Percentiles rank a stretch among this genome's conserved stretches.
phyloP scores from a whole-genome alignment of 768 basidiomycete species.

The Coprinopsis strossmayeri region DNA sequence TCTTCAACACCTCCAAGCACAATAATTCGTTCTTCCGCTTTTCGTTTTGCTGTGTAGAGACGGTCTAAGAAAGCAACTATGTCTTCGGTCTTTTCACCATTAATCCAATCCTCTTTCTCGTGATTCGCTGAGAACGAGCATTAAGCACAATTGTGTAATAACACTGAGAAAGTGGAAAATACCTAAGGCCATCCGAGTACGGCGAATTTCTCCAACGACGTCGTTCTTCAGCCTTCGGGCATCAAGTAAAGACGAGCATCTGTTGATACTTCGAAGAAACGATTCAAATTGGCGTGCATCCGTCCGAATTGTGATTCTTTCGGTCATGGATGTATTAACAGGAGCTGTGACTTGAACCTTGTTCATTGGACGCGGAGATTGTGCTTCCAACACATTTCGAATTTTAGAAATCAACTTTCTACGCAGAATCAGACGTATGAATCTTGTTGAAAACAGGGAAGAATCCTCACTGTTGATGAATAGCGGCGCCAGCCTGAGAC shows the following conservation, averaged over 20 bases:
- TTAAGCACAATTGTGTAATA: not conserved
- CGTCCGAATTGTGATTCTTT: slow-evolving; percentile 78
- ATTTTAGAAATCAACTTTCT: slow-evolving; percentile 87
- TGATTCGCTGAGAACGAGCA: slow-evolving; percentile 61
- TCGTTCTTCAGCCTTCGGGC: slow-evolving; percentile 90
- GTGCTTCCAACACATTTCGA: slow-evolving; percentile 76
- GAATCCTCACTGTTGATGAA: slow-evolving; percentile 39
- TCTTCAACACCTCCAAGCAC: slow-evolving; percentile 55
- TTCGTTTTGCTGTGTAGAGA: slow-evolving; percentile 82
- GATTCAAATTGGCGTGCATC: slow-evolving; percentile 82
- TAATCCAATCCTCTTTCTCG: slow-evolving; percentile 85
- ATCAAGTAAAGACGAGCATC: slow-evolving; percentile 78
- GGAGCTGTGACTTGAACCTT: slow-evolving; percentile 28
- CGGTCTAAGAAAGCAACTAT: slow-evolving; percentile 84
- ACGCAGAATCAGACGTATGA: not conserved
- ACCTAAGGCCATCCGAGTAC: slow-evolving; percentile 73
- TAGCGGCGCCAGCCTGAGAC: slow-evolving; percentile 42
- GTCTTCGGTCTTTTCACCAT: slow-evolving; percentile 78
- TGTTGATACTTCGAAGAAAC: slow-evolving; percentile 80
- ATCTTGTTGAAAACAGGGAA: not conserved
- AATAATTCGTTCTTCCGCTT: slow-evolving; percentile 80
- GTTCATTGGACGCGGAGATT: slow-evolving; percentile 50
- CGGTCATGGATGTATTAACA: slow-evolving; percentile 37
- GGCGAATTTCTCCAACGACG: slow-evolving; percentile 83
- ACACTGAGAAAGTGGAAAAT: slow-evolving; percentile 14